Percentiles rank a stretch among this genome's conserved stretches.
phyloP scores from a whole-genome alignment of 2,329 filamentous ascomycete genomes.

The Herpotrichia juniperi region DNA sequence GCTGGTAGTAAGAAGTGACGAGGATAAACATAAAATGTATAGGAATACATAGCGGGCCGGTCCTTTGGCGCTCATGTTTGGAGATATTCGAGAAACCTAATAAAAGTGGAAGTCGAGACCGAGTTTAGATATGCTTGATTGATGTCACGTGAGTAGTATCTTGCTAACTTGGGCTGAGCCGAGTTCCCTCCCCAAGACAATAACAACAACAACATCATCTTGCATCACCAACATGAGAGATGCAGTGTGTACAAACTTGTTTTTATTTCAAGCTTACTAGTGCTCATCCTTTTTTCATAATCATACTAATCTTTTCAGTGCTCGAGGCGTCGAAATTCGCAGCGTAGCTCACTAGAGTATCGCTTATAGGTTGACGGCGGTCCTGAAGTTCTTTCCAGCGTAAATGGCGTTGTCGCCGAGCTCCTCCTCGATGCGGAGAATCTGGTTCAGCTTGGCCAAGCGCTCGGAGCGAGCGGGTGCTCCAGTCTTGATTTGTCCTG shows the following conservation, averaged over 20 bases:
- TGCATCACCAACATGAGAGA: not conserved
- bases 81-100: too few relatives aligned
- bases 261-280: not conserved
- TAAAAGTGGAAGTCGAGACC: too few relatives aligned
- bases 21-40: too few relatives aligned
- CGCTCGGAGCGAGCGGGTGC: conserved; percentile 96
- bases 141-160: not conserved
- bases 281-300: not conserved
- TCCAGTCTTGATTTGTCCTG: conserved; percentile 77
- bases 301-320: not conserved
- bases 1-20: too few relatives aligned
- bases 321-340: too few relatives aligned
- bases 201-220: not conserved
- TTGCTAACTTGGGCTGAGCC: not conserved
- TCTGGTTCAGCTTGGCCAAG: conserved; percentile 99
- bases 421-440: conserved; percentile 99
- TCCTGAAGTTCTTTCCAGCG: conserved; percentile 92
- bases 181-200: not conserved
- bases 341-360: not conserved
- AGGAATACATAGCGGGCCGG: too few relatives aligned
- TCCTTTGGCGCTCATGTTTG: too few relatives aligned
- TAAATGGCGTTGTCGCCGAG: conserved; percentile 90
- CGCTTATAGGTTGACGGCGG: conserved; percentile 72
- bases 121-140: not conserved
- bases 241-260: not conserved